Percentiles rank a stretch among this genome's conserved stretches.
Evolutionary conservation across 768 basidiomycete species (phyloP).

Genomic region (Chalciporus chontae): DNA sequence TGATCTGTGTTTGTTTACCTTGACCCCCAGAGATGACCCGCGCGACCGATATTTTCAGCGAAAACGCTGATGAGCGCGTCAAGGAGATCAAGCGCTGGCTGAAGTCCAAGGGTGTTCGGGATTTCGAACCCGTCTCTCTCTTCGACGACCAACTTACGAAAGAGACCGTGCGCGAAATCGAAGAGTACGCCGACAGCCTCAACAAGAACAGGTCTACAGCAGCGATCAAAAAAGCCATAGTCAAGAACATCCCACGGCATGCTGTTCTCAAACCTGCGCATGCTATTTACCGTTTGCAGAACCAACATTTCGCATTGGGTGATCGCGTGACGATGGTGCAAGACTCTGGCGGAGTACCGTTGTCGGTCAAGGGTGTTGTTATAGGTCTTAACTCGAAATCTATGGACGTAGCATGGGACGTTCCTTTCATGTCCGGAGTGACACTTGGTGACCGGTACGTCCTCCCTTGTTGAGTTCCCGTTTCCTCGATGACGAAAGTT

Average conservation of each 20-base stretch:
- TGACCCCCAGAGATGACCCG: slow-evolving; percentile 65
- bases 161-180: slow-evolving; percentile 80
- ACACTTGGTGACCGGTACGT: slow-evolving; percentile 78
- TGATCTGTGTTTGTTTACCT: background rate
- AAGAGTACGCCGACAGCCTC: slow-evolving; percentile 68
- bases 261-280: slow-evolving; percentile 93
- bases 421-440: slow-evolving; percentile 88
- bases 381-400: slow-evolving; percentile 82
- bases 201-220: slow-evolving; percentile 55
- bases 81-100: slow-evolving; percentile 85
- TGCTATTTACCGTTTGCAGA: slow-evolving; percentile 83
- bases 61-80: slow-evolving; percentile 65
- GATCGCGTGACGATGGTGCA: slow-evolving; percentile 96
- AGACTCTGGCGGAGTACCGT: slow-evolving; percentile 88
- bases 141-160: slow-evolving; percentile 90
- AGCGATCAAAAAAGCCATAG: slow-evolving; percentile 85
- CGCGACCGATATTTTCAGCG: slow-evolving; percentile 53
- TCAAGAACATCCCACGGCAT: slow-evolving; percentile 89
- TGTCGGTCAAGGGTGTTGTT: slow-evolving; percentile 91
- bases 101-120: slow-evolving; percentile 77
- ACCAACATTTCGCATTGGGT: slow-evolving; percentile 82
- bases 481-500: background rate
- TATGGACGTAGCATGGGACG: slow-evolving; percentile 97
- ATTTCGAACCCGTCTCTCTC: slow-evolving; percentile 90
- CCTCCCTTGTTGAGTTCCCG: background rate